Evolutionary conservation across 225 moss, liverwort and hornwort species (phyloP).

Genomic region (Sphagnum tenellum): DNA sequence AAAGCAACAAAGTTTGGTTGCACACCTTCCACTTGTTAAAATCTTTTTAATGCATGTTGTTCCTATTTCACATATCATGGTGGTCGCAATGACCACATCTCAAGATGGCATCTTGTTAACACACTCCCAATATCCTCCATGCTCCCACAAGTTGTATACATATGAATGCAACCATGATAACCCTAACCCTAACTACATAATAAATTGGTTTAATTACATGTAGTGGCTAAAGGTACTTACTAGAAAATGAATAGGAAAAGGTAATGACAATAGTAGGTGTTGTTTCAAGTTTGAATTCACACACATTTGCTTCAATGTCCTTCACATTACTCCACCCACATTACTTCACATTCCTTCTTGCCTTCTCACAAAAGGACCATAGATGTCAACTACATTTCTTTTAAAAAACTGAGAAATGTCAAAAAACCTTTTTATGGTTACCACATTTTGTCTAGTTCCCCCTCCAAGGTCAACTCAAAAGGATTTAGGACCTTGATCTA

Average conservation of each 20-base stretch:
- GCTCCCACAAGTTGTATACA: too few relatives aligned
- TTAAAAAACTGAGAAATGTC: constrained; percentile 68
- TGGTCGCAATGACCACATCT: too few relatives aligned
- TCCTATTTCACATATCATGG: too few relatives aligned
- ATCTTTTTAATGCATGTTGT: too few relatives aligned
- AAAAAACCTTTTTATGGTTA: constrained; percentile 58
- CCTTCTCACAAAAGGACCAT: constrained; percentile 83
- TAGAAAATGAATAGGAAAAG: constrained; percentile 84
- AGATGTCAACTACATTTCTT: constrained; percentile 81
- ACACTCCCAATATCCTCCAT: too few relatives aligned
- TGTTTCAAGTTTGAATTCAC: constrained; percentile 54
- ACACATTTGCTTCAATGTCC: constrained; percentile 84
- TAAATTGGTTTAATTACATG: background rate
- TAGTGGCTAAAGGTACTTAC: constrained; percentile 24
- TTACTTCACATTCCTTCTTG: constrained; percentile 42
- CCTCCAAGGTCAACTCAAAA: constrained; percentile 81
- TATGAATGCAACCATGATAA: too few relatives aligned
- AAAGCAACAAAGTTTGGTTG: too few relatives aligned
- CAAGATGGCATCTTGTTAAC: too few relatives aligned
- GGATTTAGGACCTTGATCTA: background rate
- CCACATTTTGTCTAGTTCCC: constrained; percentile 90
- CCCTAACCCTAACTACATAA: too few relatives aligned
- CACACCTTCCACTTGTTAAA: too few relatives aligned
- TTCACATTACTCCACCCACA: constrained; percentile 86
- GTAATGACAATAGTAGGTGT: constrained; percentile 65